Evolutionary conservation across 2,329 filamentous ascomycete species (phyloP).

Genomic region (Penicillium polonicum): DNA sequence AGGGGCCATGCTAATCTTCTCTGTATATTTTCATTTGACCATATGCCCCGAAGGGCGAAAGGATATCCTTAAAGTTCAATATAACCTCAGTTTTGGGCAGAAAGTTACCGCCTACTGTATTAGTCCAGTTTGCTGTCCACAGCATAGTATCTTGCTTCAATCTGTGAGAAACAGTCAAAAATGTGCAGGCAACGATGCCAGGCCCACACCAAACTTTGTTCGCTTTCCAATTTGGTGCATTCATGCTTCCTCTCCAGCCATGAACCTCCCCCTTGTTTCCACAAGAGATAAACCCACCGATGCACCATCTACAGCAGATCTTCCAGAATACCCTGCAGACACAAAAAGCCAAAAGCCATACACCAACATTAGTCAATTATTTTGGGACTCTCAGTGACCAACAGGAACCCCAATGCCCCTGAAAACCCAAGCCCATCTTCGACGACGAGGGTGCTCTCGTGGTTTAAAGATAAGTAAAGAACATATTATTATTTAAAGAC

Average conservation of each 20-base stretch:
- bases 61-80: no score
- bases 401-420: not conserved
- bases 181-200: not conserved
- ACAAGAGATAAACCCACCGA: not conserved
- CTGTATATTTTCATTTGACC: slow-evolving; percentile 68
- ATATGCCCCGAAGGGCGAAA: slow-evolving; percentile 51
- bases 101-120: not conserved
- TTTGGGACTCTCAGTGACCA: not conserved
- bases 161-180: not conserved
- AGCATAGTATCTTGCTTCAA: not conserved
- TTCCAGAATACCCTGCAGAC: no score
- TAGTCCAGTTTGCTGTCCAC: not conserved
- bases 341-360: no score
- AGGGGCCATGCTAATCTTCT: slow-evolving; percentile 82
- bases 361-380: not conserved
- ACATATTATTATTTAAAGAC: not conserved
- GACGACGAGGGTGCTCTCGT: not conserved
- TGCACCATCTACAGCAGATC: not conserved
- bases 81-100: no score
- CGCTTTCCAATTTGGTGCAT: no score
- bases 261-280: no score
- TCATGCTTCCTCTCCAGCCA: not conserved
- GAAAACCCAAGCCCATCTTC: no score
- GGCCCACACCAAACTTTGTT: not conserved
- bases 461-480: not conserved